Percentiles rank a stretch among this genome's conserved stretches.
phyloP scores from a whole-genome alignment of 2,329 filamentous ascomycete species.

The Cadophora sp. region DNA sequence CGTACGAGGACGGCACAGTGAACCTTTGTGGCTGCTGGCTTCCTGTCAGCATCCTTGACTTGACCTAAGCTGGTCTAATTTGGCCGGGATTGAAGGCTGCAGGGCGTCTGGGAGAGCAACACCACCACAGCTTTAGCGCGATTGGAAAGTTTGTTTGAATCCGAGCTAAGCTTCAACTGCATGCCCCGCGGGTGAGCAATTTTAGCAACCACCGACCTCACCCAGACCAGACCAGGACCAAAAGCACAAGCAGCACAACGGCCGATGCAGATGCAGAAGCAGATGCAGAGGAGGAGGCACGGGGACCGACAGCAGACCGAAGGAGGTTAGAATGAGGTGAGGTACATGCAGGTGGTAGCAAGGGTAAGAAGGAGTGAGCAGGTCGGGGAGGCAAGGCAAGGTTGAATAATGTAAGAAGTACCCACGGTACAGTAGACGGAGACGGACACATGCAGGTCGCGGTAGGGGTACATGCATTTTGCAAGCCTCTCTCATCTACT shows the following conservation, averaged over 20 bases:
- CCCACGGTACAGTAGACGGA: neutral
- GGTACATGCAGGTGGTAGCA: neutral
- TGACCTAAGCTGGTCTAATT: neutral
- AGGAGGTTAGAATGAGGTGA: neutral
- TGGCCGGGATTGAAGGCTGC: constrained; percentile 2
- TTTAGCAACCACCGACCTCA: constrained; percentile 10
- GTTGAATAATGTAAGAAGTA: neutral
- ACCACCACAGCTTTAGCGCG: constrained; percentile 9
- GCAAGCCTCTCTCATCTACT: constrained; percentile 12
- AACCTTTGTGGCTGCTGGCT: neutral
- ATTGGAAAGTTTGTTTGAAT: neutral
- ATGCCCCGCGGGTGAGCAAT: constrained; percentile 7
- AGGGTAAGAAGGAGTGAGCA: neutral
- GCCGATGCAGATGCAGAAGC: neutral
- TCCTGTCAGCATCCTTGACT: constrained; percentile 9
- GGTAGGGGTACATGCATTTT: constrained; percentile 3
- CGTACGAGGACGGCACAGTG: constrained; percentile 12
- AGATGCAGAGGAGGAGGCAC: constrained; percentile 6
- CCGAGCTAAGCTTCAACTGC: constrained; percentile 2
- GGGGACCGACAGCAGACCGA: constrained; percentile 6
- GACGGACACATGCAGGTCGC: constrained; percentile 3
- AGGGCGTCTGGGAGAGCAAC: constrained; percentile 12
- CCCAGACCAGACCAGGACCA: neutral
- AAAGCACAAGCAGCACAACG: constrained; percentile 2
- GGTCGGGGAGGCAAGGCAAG: neutral